Evolutionary conservation across 176 grass and related monocot genomes (phyloP).

Genomic region (Phoenix roebelenii): DNA sequence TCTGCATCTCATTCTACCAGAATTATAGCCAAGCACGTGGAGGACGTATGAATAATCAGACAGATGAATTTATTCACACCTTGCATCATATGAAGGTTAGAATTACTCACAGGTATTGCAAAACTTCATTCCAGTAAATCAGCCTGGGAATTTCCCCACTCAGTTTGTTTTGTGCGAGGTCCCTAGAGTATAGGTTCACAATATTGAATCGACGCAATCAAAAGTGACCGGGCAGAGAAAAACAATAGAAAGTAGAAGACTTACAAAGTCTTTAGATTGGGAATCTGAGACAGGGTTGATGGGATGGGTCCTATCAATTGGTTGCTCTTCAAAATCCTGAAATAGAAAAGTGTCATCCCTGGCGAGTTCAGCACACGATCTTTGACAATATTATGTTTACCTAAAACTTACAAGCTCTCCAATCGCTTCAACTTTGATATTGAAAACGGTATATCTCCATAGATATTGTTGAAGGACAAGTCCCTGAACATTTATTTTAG

Average conservation of each 20-base stretch:
- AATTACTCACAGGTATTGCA: slow-evolving; percentile 81
- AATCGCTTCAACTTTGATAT: slow-evolving; percentile 86
- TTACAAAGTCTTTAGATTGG: slow-evolving; percentile 91
- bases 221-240: neutral
- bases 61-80: no score
- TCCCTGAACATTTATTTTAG: slow-evolving; percentile 31
- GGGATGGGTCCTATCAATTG: slow-evolving; percentile 70
- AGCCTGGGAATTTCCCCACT: slow-evolving; percentile 91
- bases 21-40: no score
- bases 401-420: slow-evolving; percentile 54
- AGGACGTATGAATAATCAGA: no score
- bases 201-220: neutral
- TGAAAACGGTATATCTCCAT: slow-evolving; percentile 88
- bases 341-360: neutral
- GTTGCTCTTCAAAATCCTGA: slow-evolving; percentile 93
- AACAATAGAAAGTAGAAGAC: slow-evolving; percentile 5
- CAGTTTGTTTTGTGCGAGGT: slow-evolving; percentile 85
- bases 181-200: slow-evolving; percentile 32
- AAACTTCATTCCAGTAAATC: slow-evolving; percentile 99
- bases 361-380: no score
- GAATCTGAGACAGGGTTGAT: slow-evolving; percentile 84
- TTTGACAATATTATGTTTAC: neutral
- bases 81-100: neutral
- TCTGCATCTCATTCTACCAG: no score
- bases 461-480: slow-evolving; percentile 86